These are phyloP conservation scores for Macrocystidia cucumis DNA, from an alignment of 1,284 basidiomycete genomes.

Conservation along the genomic window DNA sequence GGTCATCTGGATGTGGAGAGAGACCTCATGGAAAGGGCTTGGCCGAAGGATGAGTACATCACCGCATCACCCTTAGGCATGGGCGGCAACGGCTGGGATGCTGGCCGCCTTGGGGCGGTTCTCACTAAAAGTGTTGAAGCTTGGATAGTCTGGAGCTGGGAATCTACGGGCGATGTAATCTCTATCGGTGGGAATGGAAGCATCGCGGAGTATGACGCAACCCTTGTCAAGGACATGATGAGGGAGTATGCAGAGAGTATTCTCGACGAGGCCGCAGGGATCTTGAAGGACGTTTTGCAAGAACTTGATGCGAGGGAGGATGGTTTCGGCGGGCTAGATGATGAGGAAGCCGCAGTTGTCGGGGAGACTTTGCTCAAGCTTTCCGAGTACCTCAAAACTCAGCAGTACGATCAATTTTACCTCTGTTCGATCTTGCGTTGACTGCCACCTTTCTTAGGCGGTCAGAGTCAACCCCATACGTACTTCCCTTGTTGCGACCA, in stretches of 20 bases:
- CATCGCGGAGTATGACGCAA: conserved; percentile 17
- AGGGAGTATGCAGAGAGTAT: conserved; percentile 39
- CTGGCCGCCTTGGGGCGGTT: conserved; percentile 46
- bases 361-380: conserved; percentile 53
- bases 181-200: conserved; percentile 12
- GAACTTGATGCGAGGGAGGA: conserved; percentile 61
- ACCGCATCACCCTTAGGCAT: conserved; percentile 22
- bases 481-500: conserved; percentile 45
- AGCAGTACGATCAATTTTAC: conserved; percentile 32
- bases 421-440: conserved; percentile 7
- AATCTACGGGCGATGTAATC: conserved; percentile 15
- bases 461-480: conserved; percentile 40
- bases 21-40: conserved; percentile 62
- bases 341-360: conserved; percentile 56
- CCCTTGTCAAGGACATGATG: no score
- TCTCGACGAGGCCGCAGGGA: conserved; percentile 57
- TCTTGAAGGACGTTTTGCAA: conserved; percentile 63
- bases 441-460: conserved; percentile 29
- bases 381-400: conserved; percentile 43
- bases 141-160: conserved; percentile 42
- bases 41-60: conserved; percentile 50
- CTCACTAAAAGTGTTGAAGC: conserved; percentile 43
- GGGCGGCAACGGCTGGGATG: conserved; percentile 47
- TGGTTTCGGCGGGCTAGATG: conserved; percentile 45
- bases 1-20: conserved; percentile 48